These are phyloP conservation scores for Globisporangium apiculatum DNA, from an alignment of 352 stramenopile genomes.

Conservation along the genomic window DNA sequence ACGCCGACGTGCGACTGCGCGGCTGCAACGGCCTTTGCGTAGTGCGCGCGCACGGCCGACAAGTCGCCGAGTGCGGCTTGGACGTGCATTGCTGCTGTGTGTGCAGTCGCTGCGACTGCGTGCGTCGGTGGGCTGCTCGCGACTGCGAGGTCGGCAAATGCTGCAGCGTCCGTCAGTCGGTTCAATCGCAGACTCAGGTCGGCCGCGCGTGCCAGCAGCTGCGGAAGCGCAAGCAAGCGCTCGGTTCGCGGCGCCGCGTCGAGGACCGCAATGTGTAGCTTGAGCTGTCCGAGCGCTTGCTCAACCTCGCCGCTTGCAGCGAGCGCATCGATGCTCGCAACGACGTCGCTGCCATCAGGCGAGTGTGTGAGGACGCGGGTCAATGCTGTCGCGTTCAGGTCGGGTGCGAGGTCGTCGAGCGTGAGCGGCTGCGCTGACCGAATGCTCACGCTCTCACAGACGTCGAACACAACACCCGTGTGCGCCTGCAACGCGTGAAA, in stretches of 20 bases:
- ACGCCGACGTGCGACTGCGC: conserved; percentile 37
- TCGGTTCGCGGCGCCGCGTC: conserved; percentile 22
- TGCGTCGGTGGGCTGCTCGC: conserved; percentile 27
- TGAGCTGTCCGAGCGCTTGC: conserved; percentile 23
- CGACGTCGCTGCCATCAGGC: conserved; percentile 17
- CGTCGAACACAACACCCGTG: conserved; percentile 16
- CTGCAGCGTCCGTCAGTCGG: conserved; percentile 16
- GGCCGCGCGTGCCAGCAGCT: conserved; percentile 30
- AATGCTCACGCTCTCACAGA: conserved; percentile 33
- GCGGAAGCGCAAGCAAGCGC: conserved; percentile 21
- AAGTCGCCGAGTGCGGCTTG: conserved; percentile 19
- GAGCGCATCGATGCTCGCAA: conserved; percentile 18
- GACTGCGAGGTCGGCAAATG: conserved; percentile 25
- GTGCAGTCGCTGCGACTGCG: conserved; percentile 16
- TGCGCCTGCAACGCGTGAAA: conserved; percentile 42
- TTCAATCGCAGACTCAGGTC: conserved; percentile 23
- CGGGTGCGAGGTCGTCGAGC: conserved; percentile 12
- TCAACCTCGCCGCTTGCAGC: conserved; percentile 17
- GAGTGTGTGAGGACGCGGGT: conserved; percentile 23
- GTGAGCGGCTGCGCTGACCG: conserved; percentile 18
- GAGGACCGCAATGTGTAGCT: conserved; percentile 37
- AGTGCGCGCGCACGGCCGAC: conserved; percentile 11
- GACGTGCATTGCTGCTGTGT: conserved; percentile 30
- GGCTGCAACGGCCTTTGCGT: conserved; percentile 21
- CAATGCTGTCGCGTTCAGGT: conserved; percentile 1